Base-by-base conservation (phyloP, 73 alveolate species). In the Tetrahymena borealis region DNA sequence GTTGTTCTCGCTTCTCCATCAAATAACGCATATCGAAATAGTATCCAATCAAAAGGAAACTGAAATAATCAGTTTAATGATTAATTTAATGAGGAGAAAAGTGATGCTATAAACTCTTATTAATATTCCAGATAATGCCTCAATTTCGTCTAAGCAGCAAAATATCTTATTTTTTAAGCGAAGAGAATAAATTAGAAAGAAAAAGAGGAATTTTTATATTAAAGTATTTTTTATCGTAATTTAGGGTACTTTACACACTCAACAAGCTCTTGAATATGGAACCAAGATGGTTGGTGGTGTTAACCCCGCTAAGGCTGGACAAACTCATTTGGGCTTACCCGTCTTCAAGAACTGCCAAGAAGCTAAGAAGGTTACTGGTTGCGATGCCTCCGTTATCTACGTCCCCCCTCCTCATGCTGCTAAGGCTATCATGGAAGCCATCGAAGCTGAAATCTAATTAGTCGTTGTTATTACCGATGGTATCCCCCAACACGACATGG, bases 401-500 rank as follows among this genome's bases (percentile, higher is more conserved):
- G 99, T 98, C 40, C 99, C 99, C 31, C 99, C 99, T 24, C 98
- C 99, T 11, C 94, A 95, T 43, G 99, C 99, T 12, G 99, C 99
- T 39, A 96, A 92, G 24, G 99, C 99, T 0, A 98, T 98, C 42
- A 33, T 97, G 94, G 99, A 94, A 79, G 98, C 99, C 11, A 94
- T 95, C 20, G 98, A 97, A 95, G 99, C 99, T 2, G 99, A 98
- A 91, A 95, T 98, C 42, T 98, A 97, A 11, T 94, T 98, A 38
- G 97, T 97, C 79, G 99, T 98, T 41, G 96, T 98, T 94, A 98
- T 98, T 92, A 98, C 99, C 28, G 99, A 98, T 91, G 99, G 99
- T 35, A 97, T 98, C 95, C 99, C 99, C 39, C 96, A 96, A 91
- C 98, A 96, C 91, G 99, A 96, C 92, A 96, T 96, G 99, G 91